Base-by-base conservation (phyloP, 2,329 filamentous ascomycete species). In the Dothiorella sarmentorum region DNA sequence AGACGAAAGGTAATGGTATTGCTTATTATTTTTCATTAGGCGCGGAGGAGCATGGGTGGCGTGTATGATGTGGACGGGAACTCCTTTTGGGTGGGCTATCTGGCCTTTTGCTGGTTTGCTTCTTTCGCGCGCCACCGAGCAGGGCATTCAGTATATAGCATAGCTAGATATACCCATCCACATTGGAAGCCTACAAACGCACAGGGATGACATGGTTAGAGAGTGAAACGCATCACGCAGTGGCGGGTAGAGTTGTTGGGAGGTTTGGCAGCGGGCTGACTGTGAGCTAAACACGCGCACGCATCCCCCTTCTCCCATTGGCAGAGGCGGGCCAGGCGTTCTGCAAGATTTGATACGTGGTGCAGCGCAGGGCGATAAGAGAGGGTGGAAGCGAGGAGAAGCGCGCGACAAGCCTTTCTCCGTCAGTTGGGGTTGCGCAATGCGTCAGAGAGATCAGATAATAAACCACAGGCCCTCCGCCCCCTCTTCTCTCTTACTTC, bases 1-100 rank as follows among this genome's bases (percentile, higher is more conserved):
- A 20, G n/a, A 52, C 47, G 47, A 26, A 38, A 53, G 49, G 49
- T 53, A 53, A 53, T 53, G 49, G 49, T 53, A 53, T 53, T 53
- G 49, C 49, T 53, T 40, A 40, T 33, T 53, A 53, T 53, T 18
- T 42, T 20, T 15, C 22, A 18, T 53, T 5, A 29, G 49, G 49
- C 49, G 33, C 22, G 22, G 17, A 22, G 29, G 20, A 38, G 33
- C 35, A 4, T 22, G 22, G 17, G n/a, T 7, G 37, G n/a, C 33
- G 37, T 42, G 49, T 53, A 53, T 40, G 33, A 38, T 38, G 35
- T 3, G 22, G n/a, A 40, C 15, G 24, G 22, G 22, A 11, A 3
- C 10, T 43, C 44, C 17, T 33, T 38, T 43, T 44, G 33, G 52
- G 38, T 35, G 38, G 52, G 52, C 24, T 31, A 27, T 44, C 52